phyloP scores from a whole-genome alignment of 257 asterid genomes.

The Penstemon newberryi region DNA sequence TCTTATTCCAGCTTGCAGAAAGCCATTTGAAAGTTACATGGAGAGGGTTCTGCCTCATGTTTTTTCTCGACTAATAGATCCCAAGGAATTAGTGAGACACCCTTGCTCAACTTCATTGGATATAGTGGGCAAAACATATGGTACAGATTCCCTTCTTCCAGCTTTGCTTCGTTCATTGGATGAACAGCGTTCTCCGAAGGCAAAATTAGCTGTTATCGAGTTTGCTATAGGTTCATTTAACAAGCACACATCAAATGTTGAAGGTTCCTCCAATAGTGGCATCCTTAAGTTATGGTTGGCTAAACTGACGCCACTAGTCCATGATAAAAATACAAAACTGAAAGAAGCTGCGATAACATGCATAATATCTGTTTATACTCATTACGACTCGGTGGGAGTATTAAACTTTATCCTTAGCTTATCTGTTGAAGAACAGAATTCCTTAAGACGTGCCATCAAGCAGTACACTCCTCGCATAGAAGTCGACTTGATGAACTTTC shows the following conservation, averaged over 20 bases:
- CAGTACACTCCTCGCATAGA: constrained; percentile 98
- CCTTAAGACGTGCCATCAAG: constrained; percentile 92
- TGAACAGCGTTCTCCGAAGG: constrained; percentile 99
- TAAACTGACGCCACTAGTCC: constrained; percentile 77
- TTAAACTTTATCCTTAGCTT: constrained; percentile 84
- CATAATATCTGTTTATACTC: constrained; percentile 85
- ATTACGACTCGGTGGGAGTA: constrained; percentile 77
- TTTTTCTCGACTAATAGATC: constrained; percentile 94
- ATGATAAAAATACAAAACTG: constrained; percentile 90
- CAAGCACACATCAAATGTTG: constrained; percentile 74
- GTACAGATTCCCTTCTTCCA: constrained; percentile 88
- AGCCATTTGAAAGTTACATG: constrained; percentile 95
- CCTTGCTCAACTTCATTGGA: constrained; percentile 94
- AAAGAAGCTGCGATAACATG: constrained; percentile 93
- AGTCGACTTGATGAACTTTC: constrained; percentile 92
- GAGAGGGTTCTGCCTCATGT: constrained; percentile 98
- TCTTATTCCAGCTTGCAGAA: constrained; percentile 92
- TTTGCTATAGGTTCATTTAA: constrained; percentile 89
- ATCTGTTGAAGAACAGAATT: constrained; percentile 95
- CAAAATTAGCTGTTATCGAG: constrained; percentile 95
- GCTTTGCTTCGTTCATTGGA: constrained; percentile 95
- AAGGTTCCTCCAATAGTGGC: constrained; percentile 82
- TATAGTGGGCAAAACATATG: constrained; percentile 87
- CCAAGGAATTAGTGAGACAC: constrained; percentile 94
- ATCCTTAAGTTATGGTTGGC: constrained; percentile 97